A percentile compares a stretch with the other conserved stretches of the same genome.
phyloP scores from a whole-genome alignment of 2,329 filamentous ascomycete genomes.

The Coccinonectria pachysandricola region DNA sequence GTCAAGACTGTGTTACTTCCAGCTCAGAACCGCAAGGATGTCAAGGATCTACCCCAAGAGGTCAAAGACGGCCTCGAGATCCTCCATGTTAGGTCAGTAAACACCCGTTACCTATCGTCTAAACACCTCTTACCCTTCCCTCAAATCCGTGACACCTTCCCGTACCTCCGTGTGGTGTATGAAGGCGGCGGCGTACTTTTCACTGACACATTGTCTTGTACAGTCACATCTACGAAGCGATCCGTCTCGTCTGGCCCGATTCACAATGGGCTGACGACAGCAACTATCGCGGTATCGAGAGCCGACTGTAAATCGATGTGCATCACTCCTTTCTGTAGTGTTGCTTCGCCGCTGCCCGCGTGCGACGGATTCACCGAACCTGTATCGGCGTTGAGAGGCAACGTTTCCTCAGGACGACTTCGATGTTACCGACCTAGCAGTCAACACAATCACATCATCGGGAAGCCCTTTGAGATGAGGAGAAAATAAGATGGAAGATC shows the following conservation, averaged over 20 bases:
- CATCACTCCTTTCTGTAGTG: too few species aligned
- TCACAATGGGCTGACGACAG: conserved; percentile 70
- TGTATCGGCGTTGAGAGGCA: too few species aligned
- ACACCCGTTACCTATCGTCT: conserved; percentile 1
- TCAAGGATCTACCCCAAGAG: conserved; percentile 80
- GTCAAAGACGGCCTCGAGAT: conserved; percentile 82
- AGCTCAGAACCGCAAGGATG: conserved; percentile 82
- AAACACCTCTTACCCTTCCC: conserved; percentile 5
- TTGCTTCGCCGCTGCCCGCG: too few species aligned
- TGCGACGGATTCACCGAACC: conserved; percentile 3
- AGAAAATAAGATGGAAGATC: too few species aligned
- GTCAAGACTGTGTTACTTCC: conserved; percentile 91
- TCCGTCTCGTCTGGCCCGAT: conserved; percentile 86
- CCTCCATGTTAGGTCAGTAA: conserved; percentile 69
- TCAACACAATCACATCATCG: too few species aligned
- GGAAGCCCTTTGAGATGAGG: too few species aligned
- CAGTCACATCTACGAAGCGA: conserved; percentile 89
- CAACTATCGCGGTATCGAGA: conserved; percentile 60
- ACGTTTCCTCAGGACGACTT: too few species aligned
- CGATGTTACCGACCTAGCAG: too few species aligned
- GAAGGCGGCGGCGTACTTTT: conserved; percentile 11
- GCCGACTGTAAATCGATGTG: conserved; percentile 52
- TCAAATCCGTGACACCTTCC: conserved; percentile 10
- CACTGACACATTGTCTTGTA: conserved; percentile 21
- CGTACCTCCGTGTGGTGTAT: conserved; percentile 8